Evolutionary conservation across 2,329 filamentous ascomycete species (phyloP).

Genomic region (Penicillium nordicum): DNA sequence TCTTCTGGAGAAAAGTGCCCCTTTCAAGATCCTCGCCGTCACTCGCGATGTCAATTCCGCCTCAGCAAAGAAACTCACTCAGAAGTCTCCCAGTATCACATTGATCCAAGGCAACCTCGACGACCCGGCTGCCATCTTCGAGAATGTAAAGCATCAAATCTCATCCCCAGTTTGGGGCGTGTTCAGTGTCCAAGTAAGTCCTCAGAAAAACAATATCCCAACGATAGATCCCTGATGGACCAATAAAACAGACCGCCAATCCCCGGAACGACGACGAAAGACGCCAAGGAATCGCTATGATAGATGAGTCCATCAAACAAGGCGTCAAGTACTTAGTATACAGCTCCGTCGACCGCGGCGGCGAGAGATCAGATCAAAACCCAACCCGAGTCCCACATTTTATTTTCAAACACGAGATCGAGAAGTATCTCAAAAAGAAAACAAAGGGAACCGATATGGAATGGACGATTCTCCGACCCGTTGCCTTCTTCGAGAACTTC

Average conservation of each 20-base stretch:
- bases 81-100: conserved; percentile 47
- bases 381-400: conserved; percentile 62
- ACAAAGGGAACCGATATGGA: conserved; percentile 47
- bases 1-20: conserved; percentile 27
- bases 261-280: conserved; percentile 39
- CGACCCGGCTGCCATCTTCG: conserved; percentile 51
- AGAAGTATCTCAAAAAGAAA: conserved; percentile 56
- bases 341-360: conserved; percentile 61
- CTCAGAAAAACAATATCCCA: background rate
- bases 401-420: conserved; percentile 59
- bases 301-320: conserved; percentile 56
- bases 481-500: conserved; percentile 61
- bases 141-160: conserved; percentile 39
- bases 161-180: conserved; percentile 54
- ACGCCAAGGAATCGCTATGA: conserved; percentile 55
- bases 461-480: conserved; percentile 62
- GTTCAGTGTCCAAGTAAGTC: conserved; percentile 56
- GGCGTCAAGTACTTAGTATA: conserved; percentile 62
- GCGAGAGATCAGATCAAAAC: conserved; percentile 50
- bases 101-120: conserved; percentile 59
- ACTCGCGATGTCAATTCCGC: conserved; percentile 54
- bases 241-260: background rate
- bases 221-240: background rate
- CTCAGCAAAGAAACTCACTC: conserved; percentile 42
- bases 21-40: conserved; percentile 56